Conservation (phyloP, 176 grass and related monocot genomes). For the Metroxylon sagu region DNA sequence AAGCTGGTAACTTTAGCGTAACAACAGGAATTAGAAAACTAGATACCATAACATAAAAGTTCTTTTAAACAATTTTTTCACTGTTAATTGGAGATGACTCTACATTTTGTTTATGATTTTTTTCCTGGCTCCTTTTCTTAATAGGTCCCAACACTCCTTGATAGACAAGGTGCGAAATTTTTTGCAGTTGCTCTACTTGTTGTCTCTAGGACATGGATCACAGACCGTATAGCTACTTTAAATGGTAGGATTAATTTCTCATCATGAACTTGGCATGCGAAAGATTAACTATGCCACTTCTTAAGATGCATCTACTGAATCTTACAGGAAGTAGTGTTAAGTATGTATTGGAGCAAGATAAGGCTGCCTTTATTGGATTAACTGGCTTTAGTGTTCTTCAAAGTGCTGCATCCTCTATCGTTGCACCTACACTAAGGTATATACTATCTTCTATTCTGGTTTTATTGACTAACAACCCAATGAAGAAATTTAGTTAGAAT, state of each 20-base stretch:
- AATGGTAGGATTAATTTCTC: slow-evolving; percentile 45
- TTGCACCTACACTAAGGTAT: slow-evolving; percentile 87
- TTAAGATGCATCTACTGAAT: slow-evolving; percentile 1
- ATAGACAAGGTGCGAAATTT: slow-evolving; percentile 90
- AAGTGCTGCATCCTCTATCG: slow-evolving; percentile 93
- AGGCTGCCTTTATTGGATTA: slow-evolving; percentile 77
- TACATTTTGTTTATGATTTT: slow-evolving; percentile 1
- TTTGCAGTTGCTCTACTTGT: slow-evolving; percentile 83
- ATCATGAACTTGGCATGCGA: too few relatives aligned
- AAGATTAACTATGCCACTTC: too few relatives aligned
- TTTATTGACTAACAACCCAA: too few relatives aligned
- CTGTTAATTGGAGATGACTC: too few relatives aligned
- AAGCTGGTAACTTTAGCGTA: too few relatives aligned
- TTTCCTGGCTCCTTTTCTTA: slow-evolving; percentile 17
- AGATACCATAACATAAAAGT: too few relatives aligned
- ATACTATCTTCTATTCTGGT: too few relatives aligned
- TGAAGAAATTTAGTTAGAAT: too few relatives aligned
- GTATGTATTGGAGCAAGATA: slow-evolving; percentile 95
- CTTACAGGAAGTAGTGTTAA: slow-evolving; percentile 88
- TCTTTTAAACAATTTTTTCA: too few relatives aligned
- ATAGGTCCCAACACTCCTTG: slow-evolving; percentile 82
- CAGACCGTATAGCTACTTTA: slow-evolving; percentile 92
- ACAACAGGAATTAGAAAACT: too few relatives aligned
- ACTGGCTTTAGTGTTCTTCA: slow-evolving; percentile 94
- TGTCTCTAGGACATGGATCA: slow-evolving; percentile 95